Evolutionary conservation across 2,329 filamentous ascomycete genomes (phyloP), one percentile per base, ranked within the genome.

Genomic region (Byssochlamys sp.): DNA sequence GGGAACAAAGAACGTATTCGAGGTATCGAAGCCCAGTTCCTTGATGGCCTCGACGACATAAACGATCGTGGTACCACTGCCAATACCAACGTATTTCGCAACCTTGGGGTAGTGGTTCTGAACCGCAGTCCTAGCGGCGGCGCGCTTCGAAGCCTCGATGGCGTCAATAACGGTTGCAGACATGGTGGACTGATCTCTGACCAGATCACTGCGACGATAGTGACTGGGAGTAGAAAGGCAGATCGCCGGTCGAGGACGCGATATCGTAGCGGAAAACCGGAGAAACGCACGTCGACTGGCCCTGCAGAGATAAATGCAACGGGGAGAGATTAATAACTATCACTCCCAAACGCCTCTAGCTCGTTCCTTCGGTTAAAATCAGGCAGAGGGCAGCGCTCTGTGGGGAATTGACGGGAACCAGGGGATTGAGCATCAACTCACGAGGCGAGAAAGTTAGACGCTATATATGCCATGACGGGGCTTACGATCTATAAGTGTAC

Each of bases 1-100:
- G 5, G 94, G 92, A 29, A 96, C 82, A 74, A 96, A 99, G 68
- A 84, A 85, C 79, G 96, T 95, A 63, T 76, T 59, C 12, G 72
- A 72, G 49, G 75, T 77, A 49, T 78, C 74, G 10, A 74, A 60
- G 2, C 71, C 73, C 19, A 79, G 71, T 55, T 73, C 73, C 61
- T 77, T 78, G 69, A 87, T 87, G 28, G 84, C 84, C 66, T 87
- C 82, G 59, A 87, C 83, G 58, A 86, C 84, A 70, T 86, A 86
- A 65, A 85, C 81, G 60, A 87, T 85, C 24, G 84, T 86, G 45
- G 81, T 84, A 55, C 84, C 84, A 52, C 80, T 84, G 59, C 84
- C 84, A 65, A 87, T 86, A 60, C 84, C 84, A 48, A 86, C 81
- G 66, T 81, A 84, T 59, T 76, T 77, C 61, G 81, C 79, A 60